Evolutionary conservation across 208 protist species (phyloP), one percentile per base, ranked within the genome.

Genomic region (Entamoeba dispar): DNA sequence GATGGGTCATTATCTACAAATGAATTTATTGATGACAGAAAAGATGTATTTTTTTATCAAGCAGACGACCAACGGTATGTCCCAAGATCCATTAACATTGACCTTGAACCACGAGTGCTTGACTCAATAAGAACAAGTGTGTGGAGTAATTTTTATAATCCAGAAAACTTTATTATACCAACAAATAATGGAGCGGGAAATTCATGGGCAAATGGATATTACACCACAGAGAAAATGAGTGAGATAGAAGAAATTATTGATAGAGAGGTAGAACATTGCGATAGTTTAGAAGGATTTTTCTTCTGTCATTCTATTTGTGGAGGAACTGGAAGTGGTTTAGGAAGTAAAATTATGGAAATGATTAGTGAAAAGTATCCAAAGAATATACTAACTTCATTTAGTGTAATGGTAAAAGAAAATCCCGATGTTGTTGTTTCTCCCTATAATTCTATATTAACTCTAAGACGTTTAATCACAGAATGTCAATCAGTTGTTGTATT

Each of bases 21-120:
- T 27, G 34, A 50, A 12, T 49, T 4, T 22, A 73, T 55, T 34
- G 96, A 94, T 49, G 98, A 99, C 93, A 95, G 99, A 91, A 99
- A 99, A 94, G 98, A 99, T 95, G 98, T 99, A 15, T 99, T 99
- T 94, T 99, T 99, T 95, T 99, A 99, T 95, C 98, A 99, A 95
- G 98, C 98, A n/a, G 98, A 99, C 94, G 98, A 99, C 94, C 97
- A 99, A 92, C 98, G 99, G 94, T 99, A 99, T 96, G 97, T 99
- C 93, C 99, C 99, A n/a, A 95, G 99, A 34, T 98, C 98, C 14
- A 93, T 99, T 15, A 95, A 99, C 22, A 96, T 99, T 19, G 99
- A 99, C 96, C 95, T 99, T 27, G 99, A 99, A 96, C 98, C 98
- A 14, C 96, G 98, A 77, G 98, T 98, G 17, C 98, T 99, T 69